Conservation (phyloP, 176 grass and related monocot species). For the Areca catechu region DNA sequence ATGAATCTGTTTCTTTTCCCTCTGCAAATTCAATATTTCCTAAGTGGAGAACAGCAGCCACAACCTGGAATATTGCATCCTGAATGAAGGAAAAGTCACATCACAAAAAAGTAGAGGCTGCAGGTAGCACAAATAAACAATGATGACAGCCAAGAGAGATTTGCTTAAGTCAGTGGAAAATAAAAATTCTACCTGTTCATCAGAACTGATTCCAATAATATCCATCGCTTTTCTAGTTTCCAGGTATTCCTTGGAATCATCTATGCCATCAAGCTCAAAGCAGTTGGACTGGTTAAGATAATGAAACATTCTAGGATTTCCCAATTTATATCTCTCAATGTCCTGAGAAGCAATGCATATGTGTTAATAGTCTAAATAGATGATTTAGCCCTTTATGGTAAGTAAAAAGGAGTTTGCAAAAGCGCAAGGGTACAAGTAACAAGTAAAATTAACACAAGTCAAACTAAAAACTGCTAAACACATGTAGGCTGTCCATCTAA, state of each 20-base stretch:
- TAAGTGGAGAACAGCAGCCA: slow-evolving; percentile 88
- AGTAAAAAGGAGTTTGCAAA: too few species aligned
- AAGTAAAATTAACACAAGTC: too few species aligned
- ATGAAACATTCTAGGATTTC: slow-evolving; percentile 69
- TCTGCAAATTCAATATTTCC: slow-evolving; percentile 88
- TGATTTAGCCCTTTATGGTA: background rate
- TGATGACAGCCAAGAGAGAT: slow-evolving; percentile 6
- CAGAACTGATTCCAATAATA: slow-evolving; percentile 63
- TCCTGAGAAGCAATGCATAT: slow-evolving; percentile 36
- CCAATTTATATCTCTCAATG: slow-evolving; percentile 71
- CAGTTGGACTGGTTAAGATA: slow-evolving; percentile 97
- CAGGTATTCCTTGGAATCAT: slow-evolving; percentile 90
- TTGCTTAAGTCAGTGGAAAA: slow-evolving; percentile 5
- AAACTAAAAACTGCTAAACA: too few species aligned
- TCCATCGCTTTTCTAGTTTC: slow-evolving; percentile 99
- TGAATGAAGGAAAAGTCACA: slow-evolving; percentile 33
- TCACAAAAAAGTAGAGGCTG: slow-evolving; percentile 3
- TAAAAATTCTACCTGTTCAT: slow-evolving; percentile 64
- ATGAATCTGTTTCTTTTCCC: slow-evolving; percentile 77
- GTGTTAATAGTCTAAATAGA: background rate
- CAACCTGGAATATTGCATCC: slow-evolving; percentile 90
- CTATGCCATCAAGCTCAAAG: slow-evolving; percentile 68
- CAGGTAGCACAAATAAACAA: slow-evolving; percentile 8
- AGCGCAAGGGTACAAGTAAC: too few species aligned
- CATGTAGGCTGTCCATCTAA: too few species aligned